Conservation (phyloP, 2,329 filamentous ascomycete species). For the Apiospora hydei region DNA sequence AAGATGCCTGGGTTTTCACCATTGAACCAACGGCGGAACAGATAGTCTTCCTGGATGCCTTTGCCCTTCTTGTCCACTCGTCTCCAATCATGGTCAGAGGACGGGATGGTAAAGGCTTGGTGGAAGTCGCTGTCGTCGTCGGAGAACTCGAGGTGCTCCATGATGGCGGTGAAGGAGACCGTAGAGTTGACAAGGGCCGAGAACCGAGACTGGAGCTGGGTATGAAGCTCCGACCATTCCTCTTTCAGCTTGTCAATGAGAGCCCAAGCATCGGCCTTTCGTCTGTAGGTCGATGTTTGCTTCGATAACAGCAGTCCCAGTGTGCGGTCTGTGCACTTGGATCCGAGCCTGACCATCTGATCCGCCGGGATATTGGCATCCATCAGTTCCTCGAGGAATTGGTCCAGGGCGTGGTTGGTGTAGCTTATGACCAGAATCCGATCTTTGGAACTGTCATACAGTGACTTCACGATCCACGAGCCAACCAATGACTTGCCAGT, state of each 20-base stretch:
- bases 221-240: constrained; percentile 41
- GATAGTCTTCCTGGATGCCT: constrained; percentile 52
- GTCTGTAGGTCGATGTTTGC: constrained; percentile 37
- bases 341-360: constrained; percentile 68
- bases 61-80: constrained; percentile 55
- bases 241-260: constrained; percentile 52
- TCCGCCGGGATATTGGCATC: constrained; percentile 60
- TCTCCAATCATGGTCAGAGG: constrained; percentile 52
- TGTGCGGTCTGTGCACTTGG: constrained; percentile 61
- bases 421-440: constrained; percentile 71
- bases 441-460: constrained; percentile 57
- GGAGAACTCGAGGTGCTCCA: constrained; percentile 50
- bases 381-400: constrained; percentile 71
- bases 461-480: constrained; percentile 63
- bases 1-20: constrained; percentile 56
- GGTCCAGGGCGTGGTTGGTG: constrained; percentile 72
- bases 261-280: constrained; percentile 43
- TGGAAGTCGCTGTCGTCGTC: constrained; percentile 55
- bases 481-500: constrained; percentile 82
- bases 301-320: constrained; percentile 45
- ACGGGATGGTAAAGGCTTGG: constrained; percentile 62
- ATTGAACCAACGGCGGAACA: constrained; percentile 60
- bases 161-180: constrained; percentile 38
- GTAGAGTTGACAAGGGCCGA: constrained; percentile 27
- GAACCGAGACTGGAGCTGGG: constrained; percentile 31